A percentile compares a stretch with the other conserved stretches of the same genome.
phyloP scores from a whole-genome alignment of 2,329 filamentous ascomycete genomes.

The Colletotrichum truncatum region DNA sequence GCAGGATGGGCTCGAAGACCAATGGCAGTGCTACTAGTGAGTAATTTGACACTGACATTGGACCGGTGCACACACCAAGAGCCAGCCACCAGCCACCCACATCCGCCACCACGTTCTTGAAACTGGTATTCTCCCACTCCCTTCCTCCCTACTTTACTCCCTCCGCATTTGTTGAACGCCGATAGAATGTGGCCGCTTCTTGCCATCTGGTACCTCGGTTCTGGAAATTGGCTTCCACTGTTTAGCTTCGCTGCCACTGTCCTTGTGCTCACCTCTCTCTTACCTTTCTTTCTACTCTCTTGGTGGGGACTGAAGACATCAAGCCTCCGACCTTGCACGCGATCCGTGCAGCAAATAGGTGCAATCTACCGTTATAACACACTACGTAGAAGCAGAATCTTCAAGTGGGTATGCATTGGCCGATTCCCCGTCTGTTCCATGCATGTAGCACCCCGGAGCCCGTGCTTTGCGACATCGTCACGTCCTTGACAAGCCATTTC shows the following conservation, averaged over 20 bases:
- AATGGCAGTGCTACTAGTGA: background rate
- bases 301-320: too few relatives aligned
- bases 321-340: too few relatives aligned
- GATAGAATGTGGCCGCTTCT: too few relatives aligned
- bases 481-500: background rate
- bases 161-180: background rate
- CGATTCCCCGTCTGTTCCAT: slow-evolving; percentile 2
- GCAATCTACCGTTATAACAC: too few relatives aligned
- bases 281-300: too few relatives aligned
- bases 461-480: background rate
- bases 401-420: background rate
- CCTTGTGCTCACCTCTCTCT: too few relatives aligned
- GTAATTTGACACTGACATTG: background rate
- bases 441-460: slow-evolving; percentile 10
- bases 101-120: background rate
- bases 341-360: too few relatives aligned
- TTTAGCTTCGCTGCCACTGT: too few relatives aligned
- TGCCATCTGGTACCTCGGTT: too few relatives aligned
- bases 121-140: background rate
- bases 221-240: too few relatives aligned
- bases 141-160: background rate
- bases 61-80: background rate
- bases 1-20: too few relatives aligned
- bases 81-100: background rate
- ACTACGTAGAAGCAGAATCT: too few relatives aligned